Conservation (phyloP, 1,284 basidiomycete genomes). For the Naganishia albida region DNA sequence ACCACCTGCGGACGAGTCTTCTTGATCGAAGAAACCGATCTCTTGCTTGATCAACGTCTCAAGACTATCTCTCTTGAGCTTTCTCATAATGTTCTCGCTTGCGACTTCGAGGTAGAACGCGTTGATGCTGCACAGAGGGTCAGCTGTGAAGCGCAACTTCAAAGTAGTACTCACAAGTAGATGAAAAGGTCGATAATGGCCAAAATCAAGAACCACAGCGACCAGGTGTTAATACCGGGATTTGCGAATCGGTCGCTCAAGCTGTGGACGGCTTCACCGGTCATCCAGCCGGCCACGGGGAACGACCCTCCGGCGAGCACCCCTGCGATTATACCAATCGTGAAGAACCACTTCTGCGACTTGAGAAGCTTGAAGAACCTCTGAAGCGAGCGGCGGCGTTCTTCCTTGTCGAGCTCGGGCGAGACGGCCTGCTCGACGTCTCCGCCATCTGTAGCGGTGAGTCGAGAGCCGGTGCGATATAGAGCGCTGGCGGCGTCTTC, state of each 20-base stretch:
- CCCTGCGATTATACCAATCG: constrained; percentile 35
- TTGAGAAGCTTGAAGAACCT: constrained; percentile 16
- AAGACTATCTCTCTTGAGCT: constrained; percentile 34
- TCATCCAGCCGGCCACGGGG: constrained; percentile 49
- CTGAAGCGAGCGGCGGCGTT: constrained; percentile 9
- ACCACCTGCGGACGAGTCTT: constrained; percentile 24
- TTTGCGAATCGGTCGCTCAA: constrained; percentile 36
- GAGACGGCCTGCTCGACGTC: constrained; percentile 21
- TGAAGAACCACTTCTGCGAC: constrained; percentile 28
- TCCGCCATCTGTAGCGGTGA: background rate
- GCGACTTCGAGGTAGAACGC: constrained; percentile 43
- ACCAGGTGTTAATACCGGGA: constrained; percentile 39
- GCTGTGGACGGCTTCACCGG: constrained; percentile 41
- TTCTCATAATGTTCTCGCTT: constrained; percentile 40
- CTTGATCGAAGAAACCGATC: constrained; percentile 30
- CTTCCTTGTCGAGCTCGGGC: constrained; percentile 21
- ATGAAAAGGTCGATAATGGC: constrained; percentile 35
- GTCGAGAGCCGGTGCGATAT: background rate
- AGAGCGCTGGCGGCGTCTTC: constrained; percentile 3
- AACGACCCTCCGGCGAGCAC: constrained; percentile 49
- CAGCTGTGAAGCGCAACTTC: background rate
- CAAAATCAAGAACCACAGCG: constrained; percentile 47
- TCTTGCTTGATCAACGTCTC: constrained; percentile 26
- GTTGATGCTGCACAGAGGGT: constrained; percentile 30
- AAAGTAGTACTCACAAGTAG: constrained; percentile 23